Percentiles rank a stretch among this genome's conserved stretches.
Evolutionary conservation across 2,329 filamentous ascomycete species (phyloP).

Genomic region (Sarocladium kiliense): DNA sequence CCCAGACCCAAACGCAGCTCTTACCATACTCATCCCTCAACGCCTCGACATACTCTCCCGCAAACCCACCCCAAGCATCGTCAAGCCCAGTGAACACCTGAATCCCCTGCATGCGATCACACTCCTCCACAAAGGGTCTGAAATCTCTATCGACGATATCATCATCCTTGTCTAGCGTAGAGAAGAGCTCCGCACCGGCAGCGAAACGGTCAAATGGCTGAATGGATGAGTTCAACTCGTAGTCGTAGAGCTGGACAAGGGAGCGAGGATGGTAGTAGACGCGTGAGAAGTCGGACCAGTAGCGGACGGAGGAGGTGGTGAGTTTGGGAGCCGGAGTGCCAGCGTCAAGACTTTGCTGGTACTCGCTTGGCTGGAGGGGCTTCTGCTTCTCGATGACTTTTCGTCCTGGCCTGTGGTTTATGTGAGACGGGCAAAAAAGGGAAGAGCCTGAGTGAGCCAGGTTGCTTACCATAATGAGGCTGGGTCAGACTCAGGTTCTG

Average conservation of each 20-base stretch:
- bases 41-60: conserved; percentile 66
- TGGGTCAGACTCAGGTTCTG: conserved; percentile 27
- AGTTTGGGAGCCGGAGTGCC: conserved; percentile 63
- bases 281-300: conserved; percentile 94
- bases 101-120: conserved; percentile 84
- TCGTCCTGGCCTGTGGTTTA: conserved; percentile 1
- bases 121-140: conserved; percentile 84
- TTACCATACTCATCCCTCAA: conserved; percentile 90
- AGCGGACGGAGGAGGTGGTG: conserved; percentile 69
- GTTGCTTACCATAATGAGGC: conserved; percentile 28
- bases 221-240: conserved; percentile 72
- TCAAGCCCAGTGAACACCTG: conserved; percentile 70
- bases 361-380: conserved; percentile 64
- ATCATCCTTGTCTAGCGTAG: conserved; percentile 67
- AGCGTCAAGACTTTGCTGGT: conserved; percentile 73
- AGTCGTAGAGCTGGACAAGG: conserved; percentile 81
- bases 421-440: not conserved
- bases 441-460: not conserved
- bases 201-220: conserved; percentile 91
- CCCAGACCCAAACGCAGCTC: conserved; percentile 81
- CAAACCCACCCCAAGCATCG: conserved; percentile 79
- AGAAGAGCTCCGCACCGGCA: conserved; percentile 73
- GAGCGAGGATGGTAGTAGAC: conserved; percentile 90
- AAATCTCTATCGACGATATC: conserved; percentile 89
- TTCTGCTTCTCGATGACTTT: conserved; percentile 60